Evolutionary conservation across 2,329 filamentous ascomycete genomes (phyloP), one percentile per base, ranked within the genome.

Genomic region (Fusarium citri): DNA sequence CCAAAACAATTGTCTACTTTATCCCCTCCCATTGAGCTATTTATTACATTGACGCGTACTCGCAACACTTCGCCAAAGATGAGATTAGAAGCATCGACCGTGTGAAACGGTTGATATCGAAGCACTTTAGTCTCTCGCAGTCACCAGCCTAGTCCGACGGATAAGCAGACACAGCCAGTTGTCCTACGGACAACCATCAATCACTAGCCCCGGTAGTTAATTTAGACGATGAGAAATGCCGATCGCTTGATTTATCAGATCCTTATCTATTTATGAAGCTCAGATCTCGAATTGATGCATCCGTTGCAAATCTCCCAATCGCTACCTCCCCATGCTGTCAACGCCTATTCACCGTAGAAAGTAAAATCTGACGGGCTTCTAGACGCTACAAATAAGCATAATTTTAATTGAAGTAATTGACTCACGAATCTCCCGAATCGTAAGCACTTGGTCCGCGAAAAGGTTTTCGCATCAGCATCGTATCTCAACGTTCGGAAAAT

Each of bases 11-110:
- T 30, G 6, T 30, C 28, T 30, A 30, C 12, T 4, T n/a, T 6
- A n/a, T n/a, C 18, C 18, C 2, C 3, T 37, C 18, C 18, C 34
- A 37, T 37, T 37, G 9, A 37, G 34, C 18, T 37, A 37, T 37
- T 37, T 37, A 37, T 37, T 11, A n/a, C 10, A n/a, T 37, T n/a
- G 34, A n/a, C 18, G 18, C 34, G 34, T n/a, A 37, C 34, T 12
- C 18, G 4, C n/a, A n/a, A 1, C 0, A 37, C 9, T 6, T n/a
- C 0, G 34, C 18, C 18, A 37, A n/a, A 18, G 1, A 6, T 2
- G 5, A 2, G 5, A 4, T n/a, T 11, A 7, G 34, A n/a, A 37
- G 34, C 34, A 37, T n/a, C 10, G 18, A 37, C 10, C 18, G 34
- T 18, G 18, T 11, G 34, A 4, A n/a, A n/a, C 6, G 34, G 18